Evolutionary conservation across 345 rosid genomes (phyloP), one percentile per base, ranked within the genome.

Genomic region (Populus alba): DNA sequence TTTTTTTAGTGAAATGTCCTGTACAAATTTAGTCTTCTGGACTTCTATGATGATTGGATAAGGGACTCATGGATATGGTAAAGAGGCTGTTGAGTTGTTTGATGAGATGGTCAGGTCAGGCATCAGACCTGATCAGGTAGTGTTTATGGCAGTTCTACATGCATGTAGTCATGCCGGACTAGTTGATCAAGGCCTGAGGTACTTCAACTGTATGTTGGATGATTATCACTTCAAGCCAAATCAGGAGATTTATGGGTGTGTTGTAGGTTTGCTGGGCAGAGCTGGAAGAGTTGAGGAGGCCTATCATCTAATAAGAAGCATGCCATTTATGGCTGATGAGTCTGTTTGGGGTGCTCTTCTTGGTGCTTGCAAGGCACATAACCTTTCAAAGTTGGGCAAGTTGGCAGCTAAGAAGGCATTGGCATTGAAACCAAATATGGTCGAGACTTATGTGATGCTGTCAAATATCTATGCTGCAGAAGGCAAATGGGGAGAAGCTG

Each of bases 11-110:
- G 88, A 88, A 66, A 86, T 89, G 82, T 41, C 75, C 27, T 77
- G 79, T 68, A 89, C 81, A 75, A 79, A 89, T 85, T 81, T 95
- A 74, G 90, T 96, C 11, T 92, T 95, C 63, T 96, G 99, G 98
- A 92, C 99, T 31, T 92, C 98, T 57, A 95, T 95, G 96, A 90
- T 95, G 97, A 87, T 91, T 75, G 99, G 97, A 66, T 96, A 89
- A 71, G 94, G 99, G 11, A 86, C 95, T 25, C 92, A 92, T 25
- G 98, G 99, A 31, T 87, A 80, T 81, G 97, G 95, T 53, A 80
- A 75, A 81, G 91, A 91, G 79, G 91, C 91, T 45, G 88, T 91
- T 70, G 85, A 85, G 51, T 79, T 96, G 86, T 96, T 96, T 57
- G 92, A 94, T 68, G 85, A 90, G 86, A 96, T 94, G 98, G 91